These are phyloP conservation scores for Conringia planisiliqua DNA, from an alignment of 345 rosid genomes.

Conservation along the genomic window DNA sequence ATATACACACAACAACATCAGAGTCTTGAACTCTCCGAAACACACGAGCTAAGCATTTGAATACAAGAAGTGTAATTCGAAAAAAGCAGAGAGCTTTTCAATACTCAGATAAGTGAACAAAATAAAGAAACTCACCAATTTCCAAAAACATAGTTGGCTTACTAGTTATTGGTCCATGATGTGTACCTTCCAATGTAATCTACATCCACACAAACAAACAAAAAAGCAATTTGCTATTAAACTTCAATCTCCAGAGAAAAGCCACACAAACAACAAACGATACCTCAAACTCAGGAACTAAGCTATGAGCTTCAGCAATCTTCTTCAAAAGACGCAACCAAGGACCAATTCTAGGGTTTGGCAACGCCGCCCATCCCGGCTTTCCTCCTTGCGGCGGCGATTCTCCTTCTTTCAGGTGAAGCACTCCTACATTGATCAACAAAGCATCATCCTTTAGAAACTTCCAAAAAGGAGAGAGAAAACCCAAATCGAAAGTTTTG, in stretches of 20 bases:
- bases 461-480: not conserved
- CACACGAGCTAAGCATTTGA: not conserved
- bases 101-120: not conserved
- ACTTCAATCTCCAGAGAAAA: not conserved
- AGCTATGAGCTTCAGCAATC: constrained; percentile 59
- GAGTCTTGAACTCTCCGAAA: not conserved
- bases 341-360: constrained; percentile 82
- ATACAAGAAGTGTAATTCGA: not conserved
- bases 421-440: constrained; percentile 50
- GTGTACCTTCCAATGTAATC: constrained; percentile 93
- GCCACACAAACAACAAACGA: not conserved
- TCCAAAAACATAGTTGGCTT: constrained; percentile 89
- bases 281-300: constrained; percentile 97
- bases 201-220: constrained; percentile 35
- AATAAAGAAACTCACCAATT: constrained; percentile 52
- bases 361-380: constrained; percentile 92
- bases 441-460: not conserved
- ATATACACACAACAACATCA: constrained; percentile 14
- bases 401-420: constrained; percentile 79
- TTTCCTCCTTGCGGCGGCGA: constrained; percentile 83
- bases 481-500: not conserved
- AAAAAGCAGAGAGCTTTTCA: not conserved
- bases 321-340: constrained; percentile 79
- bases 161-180: constrained; percentile 84
- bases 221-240: not conserved